A percentile compares a stretch with the other conserved stretches of the same genome.
These are phyloP conservation scores for Gossypium stocksii DNA, from an alignment of 345 rosid species.

Conservation along the genomic window DNA sequence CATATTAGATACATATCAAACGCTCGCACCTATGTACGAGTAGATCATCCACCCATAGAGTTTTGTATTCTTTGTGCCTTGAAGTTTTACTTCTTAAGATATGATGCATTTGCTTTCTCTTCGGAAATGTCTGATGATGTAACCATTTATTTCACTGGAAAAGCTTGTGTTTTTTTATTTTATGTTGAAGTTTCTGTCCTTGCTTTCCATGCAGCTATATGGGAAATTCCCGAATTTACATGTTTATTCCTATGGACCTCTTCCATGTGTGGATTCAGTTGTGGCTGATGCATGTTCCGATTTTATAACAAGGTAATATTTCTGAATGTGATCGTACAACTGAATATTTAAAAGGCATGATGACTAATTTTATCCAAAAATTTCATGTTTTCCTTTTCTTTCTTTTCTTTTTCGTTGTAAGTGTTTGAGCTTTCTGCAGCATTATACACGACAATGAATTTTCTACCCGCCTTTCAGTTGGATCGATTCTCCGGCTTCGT, in stretches of 20 bases:
- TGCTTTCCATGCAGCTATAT: conserved; percentile 44
- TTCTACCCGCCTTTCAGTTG: conserved; percentile 86
- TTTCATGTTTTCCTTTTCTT: neutral
- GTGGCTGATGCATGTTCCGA: conserved; percentile 78
- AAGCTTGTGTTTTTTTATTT: neutral
- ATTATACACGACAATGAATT: conserved; percentile 77
- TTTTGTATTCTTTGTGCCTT: neutral
- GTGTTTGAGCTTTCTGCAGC: conserved; percentile 52
- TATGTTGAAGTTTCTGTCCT: conserved; percentile 7
- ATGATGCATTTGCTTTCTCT: neutral
- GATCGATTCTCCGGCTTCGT: conserved; percentile 78
- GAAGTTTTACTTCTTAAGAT: neutral
- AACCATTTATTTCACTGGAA: neutral
- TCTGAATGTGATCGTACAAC: conserved; percentile 10
- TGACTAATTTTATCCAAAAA: neutral
- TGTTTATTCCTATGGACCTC: conserved; percentile 80
- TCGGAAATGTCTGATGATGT: neutral
- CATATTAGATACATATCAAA: neutral
- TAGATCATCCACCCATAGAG: neutral
- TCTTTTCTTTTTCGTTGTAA: conserved; percentile 3
- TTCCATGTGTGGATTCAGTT: conserved; percentile 73
- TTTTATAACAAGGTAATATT: conserved; percentile 70
- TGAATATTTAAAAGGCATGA: conserved; percentile 14
- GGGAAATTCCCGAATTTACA: conserved; percentile 53
- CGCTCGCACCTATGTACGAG: neutral